Evolutionary conservation across 2,329 filamentous ascomycete species (phyloP).

Genomic region (Coleophoma crateriformis): DNA sequence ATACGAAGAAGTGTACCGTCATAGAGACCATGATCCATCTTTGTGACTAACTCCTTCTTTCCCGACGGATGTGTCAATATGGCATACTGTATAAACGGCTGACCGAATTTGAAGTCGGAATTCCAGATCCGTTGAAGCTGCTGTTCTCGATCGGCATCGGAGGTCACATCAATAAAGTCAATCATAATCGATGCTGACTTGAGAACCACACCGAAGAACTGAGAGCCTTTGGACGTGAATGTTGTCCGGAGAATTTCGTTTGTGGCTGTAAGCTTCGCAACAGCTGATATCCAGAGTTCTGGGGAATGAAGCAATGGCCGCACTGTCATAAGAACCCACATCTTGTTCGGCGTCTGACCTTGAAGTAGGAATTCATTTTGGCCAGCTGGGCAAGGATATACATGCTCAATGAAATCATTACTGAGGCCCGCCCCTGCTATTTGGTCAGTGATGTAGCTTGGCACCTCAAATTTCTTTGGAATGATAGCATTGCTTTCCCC

Average conservation of each 20-base stretch:
- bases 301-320: slow-evolving; percentile 2
- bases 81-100: slow-evolving; percentile 29
- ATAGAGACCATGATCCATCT: slow-evolving; percentile 29
- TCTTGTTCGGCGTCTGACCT: slow-evolving; percentile 6
- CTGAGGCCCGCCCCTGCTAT: background rate
- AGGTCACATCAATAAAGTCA: slow-evolving; percentile 5
- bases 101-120: slow-evolving; percentile 23
- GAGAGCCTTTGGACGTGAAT: slow-evolving; percentile 8
- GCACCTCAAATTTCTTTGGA: background rate
- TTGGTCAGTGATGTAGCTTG: background rate
- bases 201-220: slow-evolving; percentile 13
- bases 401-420: slow-evolving; percentile 6
- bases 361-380: slow-evolving; percentile 14
- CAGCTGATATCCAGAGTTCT: slow-evolving; percentile 2
- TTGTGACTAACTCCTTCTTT: slow-evolving; percentile 24
- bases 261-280: slow-evolving; percentile 2
- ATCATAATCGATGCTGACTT: slow-evolving; percentile 5
- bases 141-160: slow-evolving; percentile 16
- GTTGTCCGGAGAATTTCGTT: slow-evolving; percentile 13
- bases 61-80: slow-evolving; percentile 20
- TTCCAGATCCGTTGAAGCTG: slow-evolving; percentile 21
- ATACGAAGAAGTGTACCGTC: slow-evolving; percentile 31
- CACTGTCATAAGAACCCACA: slow-evolving; percentile 10
- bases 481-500: background rate
- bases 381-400: slow-evolving; percentile 12